Evolutionary conservation across 2,329 filamentous ascomycete genomes (phyloP), one percentile per base, ranked within the genome.

Genomic region (Diaporthe amygdali): DNA sequence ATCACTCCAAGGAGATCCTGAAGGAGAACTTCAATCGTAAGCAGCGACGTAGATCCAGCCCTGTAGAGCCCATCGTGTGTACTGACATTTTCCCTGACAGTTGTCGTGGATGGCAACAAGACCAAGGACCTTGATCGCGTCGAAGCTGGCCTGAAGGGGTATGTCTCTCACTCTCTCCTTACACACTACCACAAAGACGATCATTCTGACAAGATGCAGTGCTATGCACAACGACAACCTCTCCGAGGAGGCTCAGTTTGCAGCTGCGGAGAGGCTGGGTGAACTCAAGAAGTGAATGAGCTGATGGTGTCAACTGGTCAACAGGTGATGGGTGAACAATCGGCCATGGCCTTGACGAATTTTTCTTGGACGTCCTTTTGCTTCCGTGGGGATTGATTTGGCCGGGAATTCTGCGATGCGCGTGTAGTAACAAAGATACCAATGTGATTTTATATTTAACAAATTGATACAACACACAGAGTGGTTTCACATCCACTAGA

Each of bases 201-300:
- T 41, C 37, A 81, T 67, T 82, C 76, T 49, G 17, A 20, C 59
- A 25, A n/a, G 6, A 30, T 1, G 0, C 15, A 85, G 83, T 8
- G 85, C 88, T 20, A 72, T 88, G 39, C 88, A 87, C 66, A 90
- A 90, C 77, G 87, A 87, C n/a, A 86, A 87, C 4, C 84, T 86
- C 5, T 88, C 87, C 0, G 84, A 87, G 0, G 87, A 89, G 78
- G 86, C 87, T 5, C 90, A 90, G 82, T 72, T 72, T 22, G 63
- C 68, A n/a, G 68, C 71, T 32, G 71, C 71, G 1, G 63, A 72
- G 59, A 72, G 71, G 37, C 37, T 72, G 7, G 71, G 71, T 10
- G 46, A 72, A 30, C 20, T 72, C 20, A 47, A 72, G 47, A 66
- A 72, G 68, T 72, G 34, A 71, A 47, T 69, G 25, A 20, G 2